A percentile compares a stretch with the other conserved stretches of the same genome.
Evolutionary conservation across 2,329 filamentous ascomycete species (phyloP).

Genomic region (Colletotrichum incanum): DNA sequence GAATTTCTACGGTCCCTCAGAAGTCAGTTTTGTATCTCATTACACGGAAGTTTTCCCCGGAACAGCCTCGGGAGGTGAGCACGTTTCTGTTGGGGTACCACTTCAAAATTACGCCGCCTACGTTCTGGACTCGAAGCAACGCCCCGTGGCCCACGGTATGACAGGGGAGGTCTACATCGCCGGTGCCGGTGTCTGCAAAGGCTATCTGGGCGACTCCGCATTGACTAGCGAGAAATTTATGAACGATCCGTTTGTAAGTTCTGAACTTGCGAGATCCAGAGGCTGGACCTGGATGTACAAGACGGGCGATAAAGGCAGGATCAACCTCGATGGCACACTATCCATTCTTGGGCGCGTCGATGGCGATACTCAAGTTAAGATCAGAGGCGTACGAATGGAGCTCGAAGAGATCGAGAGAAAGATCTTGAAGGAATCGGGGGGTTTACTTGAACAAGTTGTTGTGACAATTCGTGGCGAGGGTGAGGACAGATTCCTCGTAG

Average conservation of each 20-base stretch:
- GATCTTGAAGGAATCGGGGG: slow-evolving; percentile 45
- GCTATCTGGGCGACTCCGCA: slow-evolving; percentile 53
- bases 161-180: slow-evolving; percentile 53
- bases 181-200: slow-evolving; percentile 49
- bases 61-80: slow-evolving; percentile 36
- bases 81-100: slow-evolving; percentile 41
- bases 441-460: slow-evolving; percentile 45
- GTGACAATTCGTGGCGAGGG: slow-evolving; percentile 45
- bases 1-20: slow-evolving; percentile 53
- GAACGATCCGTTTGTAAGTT: slow-evolving; percentile 17
- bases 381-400: slow-evolving; percentile 63
- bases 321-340: slow-evolving; percentile 53
- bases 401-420: slow-evolving; percentile 56
- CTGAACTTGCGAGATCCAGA: slow-evolving; percentile 35
- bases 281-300: slow-evolving; percentile 52
- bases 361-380: slow-evolving; percentile 63
- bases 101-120: slow-evolving; percentile 56
- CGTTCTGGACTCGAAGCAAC: slow-evolving; percentile 55
- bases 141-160: slow-evolving; percentile 57
- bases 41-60: slow-evolving; percentile 43
- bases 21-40: slow-evolving; percentile 42
- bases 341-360: slow-evolving; percentile 55
- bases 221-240: slow-evolving; percentile 43
- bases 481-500: slow-evolving; percentile 47
- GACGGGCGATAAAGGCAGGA: slow-evolving; percentile 59